phyloP scores from a whole-genome alignment of 2,329 filamentous ascomycete genomes.

The Aspergillus sp. region DNA sequence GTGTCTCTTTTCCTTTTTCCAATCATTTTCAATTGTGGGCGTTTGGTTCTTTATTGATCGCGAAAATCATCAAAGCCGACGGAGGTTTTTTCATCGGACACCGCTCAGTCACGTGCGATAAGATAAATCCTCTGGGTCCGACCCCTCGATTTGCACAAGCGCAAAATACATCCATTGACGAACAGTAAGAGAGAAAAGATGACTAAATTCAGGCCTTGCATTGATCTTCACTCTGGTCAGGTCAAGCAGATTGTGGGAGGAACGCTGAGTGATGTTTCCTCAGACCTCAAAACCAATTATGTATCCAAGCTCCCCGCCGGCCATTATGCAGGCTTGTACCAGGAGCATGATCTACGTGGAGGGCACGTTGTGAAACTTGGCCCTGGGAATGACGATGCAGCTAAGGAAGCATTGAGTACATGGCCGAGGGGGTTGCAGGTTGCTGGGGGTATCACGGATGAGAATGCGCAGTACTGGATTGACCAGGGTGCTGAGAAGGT shows the following conservation, averaged over 20 bases:
- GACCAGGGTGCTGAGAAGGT: constrained; percentile 85
- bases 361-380: constrained; percentile 97
- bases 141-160: constrained; percentile 12
- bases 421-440: constrained; percentile 83
- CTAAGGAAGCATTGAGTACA: constrained; percentile 64
- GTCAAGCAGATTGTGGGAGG: constrained; percentile 99
- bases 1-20: constrained; percentile 46
- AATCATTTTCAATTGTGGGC: constrained; percentile 23
- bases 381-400: constrained; percentile 74
- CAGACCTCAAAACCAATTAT: constrained; percentile 79
- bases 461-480: constrained; percentile 81
- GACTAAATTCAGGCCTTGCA: constrained; percentile 93
- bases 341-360: constrained; percentile 63
- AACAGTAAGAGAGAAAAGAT: constrained; percentile 44
- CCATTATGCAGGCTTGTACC: constrained; percentile 78
- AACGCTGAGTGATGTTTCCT: constrained; percentile 64
- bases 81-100: constrained; percentile 15
- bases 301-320: constrained; percentile 75
- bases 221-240: constrained; percentile 93
- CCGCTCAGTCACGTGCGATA: constrained; percentile 33
- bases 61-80: not conserved
- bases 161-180: constrained; percentile 1
- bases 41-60: constrained; percentile 1
- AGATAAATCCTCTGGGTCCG: constrained; percentile 16
- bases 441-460: constrained; percentile 84